These are phyloP conservation scores for Metschnikowia chrysomelidarum DNA, from an alignment of 805 yeast species.

Conservation along the genomic window DNA sequence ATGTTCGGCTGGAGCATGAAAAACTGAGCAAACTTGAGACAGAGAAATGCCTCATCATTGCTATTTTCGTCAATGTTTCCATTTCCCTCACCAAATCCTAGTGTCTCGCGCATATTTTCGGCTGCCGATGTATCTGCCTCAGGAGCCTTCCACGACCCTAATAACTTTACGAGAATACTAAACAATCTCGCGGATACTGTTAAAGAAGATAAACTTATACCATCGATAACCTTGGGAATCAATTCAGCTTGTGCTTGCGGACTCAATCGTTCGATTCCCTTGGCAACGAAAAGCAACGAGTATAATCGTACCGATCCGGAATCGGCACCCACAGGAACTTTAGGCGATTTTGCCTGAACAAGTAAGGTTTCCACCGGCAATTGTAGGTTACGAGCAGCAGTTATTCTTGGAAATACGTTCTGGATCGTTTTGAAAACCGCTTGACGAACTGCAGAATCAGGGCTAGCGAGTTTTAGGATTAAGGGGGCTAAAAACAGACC, in stretches of 20 bases:
- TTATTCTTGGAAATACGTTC: conserved; percentile 64
- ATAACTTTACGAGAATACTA: conserved; percentile 53
- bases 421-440: conserved; percentile 67
- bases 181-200: conserved; percentile 57
- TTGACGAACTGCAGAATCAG: conserved; percentile 60
- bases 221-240: conserved; percentile 47
- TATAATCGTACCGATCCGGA: conserved; percentile 55
- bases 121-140: conserved; percentile 45
- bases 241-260: conserved; percentile 36
- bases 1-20: conserved; percentile 52
- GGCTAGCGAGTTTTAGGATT: conserved; percentile 73
- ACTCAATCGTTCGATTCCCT: conserved; percentile 58
- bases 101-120: conserved; percentile 28
- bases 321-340: conserved; percentile 42
- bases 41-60: conserved; percentile 45
- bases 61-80: too few relatives aligned
- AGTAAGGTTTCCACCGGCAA: conserved; percentile 66
- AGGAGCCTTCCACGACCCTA: conserved; percentile 49
- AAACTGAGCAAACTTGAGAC: conserved; percentile 51
- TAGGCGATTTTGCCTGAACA: conserved; percentile 59
- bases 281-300: conserved; percentile 63
- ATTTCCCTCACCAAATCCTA: conserved; percentile 41
- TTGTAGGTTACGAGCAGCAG: conserved; percentile 50
- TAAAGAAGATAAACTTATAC: conserved; percentile 39
- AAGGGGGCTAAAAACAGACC: conserved; percentile 71